These are phyloP conservation scores for Populus hybrid DNA, from an alignment of 441 rosid species.

Conservation along the genomic window DNA sequence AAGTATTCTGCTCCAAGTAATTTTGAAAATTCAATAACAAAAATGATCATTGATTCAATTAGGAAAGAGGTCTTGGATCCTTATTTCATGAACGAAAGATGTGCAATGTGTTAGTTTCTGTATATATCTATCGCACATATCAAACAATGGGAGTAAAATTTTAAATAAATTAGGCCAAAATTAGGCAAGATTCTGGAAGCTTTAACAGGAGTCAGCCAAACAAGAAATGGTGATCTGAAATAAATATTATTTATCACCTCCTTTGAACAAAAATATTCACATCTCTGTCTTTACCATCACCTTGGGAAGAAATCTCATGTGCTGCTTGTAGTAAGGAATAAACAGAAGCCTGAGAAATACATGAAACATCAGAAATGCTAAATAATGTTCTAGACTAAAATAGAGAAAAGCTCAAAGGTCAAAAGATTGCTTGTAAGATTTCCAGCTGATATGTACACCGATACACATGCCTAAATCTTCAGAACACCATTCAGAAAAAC, in stretches of 20 bases:
- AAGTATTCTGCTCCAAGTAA: neutral
- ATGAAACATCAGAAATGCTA: slow-evolving; percentile 17
- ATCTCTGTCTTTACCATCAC: slow-evolving; percentile 78
- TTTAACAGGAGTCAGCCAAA: slow-evolving; percentile 17
- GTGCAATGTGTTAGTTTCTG: neutral
- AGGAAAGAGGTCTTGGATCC: neutral
- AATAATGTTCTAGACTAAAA: slow-evolving; percentile 9
- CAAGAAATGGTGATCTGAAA: neutral
- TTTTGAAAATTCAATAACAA: neutral
- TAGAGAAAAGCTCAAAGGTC: neutral
- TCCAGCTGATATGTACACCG: neutral
- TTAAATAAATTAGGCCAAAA: neutral
- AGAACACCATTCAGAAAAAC: neutral
- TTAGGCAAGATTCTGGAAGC: slow-evolving; percentile 4
- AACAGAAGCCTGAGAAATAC: slow-evolving; percentile 71
- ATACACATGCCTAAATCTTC: neutral
- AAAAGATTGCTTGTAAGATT: neutral
- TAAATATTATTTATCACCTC: slow-evolving; percentile 45
- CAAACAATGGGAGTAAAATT: neutral
- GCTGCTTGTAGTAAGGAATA: slow-evolving; percentile 91
- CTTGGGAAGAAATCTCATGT: slow-evolving; percentile 74
- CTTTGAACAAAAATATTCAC: slow-evolving; percentile 70
- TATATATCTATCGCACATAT: neutral
- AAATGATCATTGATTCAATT: neutral
- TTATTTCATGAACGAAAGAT: neutral